Evolutionary conservation across 192 early-diverging fungal genomes (phyloP), one percentile per base, ranked within the genome.

Genomic region (Neocallimastix lanati): DNA sequence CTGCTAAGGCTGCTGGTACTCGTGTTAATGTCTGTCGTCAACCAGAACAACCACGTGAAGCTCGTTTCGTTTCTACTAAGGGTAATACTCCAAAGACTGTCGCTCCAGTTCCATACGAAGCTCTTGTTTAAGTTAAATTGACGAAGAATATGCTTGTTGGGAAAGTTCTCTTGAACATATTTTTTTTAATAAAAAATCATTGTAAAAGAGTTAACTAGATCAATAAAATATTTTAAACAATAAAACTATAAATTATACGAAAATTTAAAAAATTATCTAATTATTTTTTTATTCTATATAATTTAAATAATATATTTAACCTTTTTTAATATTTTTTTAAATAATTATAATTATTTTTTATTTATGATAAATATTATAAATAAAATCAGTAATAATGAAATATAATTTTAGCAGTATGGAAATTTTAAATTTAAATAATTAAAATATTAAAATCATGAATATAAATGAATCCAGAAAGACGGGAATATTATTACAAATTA

Each of bases 101-200:
- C 86, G 89, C 92, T 83, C 93, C 97, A 84, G 93, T 98, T 86
- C 92, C 97, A 82, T 98, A 98, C 87, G 97, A 99, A 83, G 93
- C 89, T 78, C 84, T 90, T 77, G 85, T 92, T 80, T 91, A 92
- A 87, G 50, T 9, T 21, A 67, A 67, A 67, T 67, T 67, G 50
- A 67, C 50, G 50, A 67, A n/a, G 1, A 67, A 16, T 21, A 50
- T n/a, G 50, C 4, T 67, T 67, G 50, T 67, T 67, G 50, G 50
- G 16, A 67, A 67, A 67, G 25, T 67, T 67, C 50, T 67, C 50
- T 67, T 67, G 11, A 67, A 67, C 25, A 67, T 67, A n/a, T 67
- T 67, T 50, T 67, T 67, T 67, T n/a, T 21, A 67, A 25, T 67
- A 67, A 67, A 50, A 50, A 67, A 67, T n/a, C 50, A 67, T 67